phyloP scores from a whole-genome alignment of 495 filamentous ascomycete genomes.

The Hyaloscypha finlandica region DNA sequence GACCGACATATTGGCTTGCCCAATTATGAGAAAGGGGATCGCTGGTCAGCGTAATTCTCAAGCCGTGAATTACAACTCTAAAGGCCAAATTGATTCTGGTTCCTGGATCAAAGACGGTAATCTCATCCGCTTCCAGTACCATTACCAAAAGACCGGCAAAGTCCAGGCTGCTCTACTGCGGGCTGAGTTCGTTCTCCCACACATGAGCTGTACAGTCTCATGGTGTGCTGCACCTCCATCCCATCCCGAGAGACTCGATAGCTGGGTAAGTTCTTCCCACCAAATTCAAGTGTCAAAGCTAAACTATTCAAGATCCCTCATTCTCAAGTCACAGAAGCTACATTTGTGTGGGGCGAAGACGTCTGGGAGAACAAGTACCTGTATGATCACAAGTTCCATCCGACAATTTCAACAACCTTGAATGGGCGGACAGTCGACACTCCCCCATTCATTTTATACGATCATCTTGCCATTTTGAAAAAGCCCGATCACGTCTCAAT shows the following conservation, averaged over 20 bases:
- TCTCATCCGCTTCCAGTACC: constrained; percentile 56
- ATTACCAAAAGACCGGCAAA: constrained; percentile 57
- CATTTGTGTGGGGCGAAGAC: constrained; percentile 54
- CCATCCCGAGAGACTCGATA: constrained; percentile 53
- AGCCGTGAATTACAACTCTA: constrained; percentile 54
- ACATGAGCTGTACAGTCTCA: constrained; percentile 57
- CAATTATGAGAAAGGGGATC: constrained; percentile 50
- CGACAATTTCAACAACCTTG: constrained; percentile 56
- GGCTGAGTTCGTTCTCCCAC: constrained; percentile 56
- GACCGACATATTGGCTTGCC: constrained; percentile 17
- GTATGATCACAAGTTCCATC: constrained; percentile 65
- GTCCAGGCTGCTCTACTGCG: constrained; percentile 59
- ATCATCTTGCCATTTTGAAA: constrained; percentile 53
- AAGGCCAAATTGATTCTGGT: constrained; percentile 55
- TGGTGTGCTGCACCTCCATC: constrained; percentile 59
- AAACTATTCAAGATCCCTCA: constrained; percentile 45
- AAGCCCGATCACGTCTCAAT: constrained; percentile 57
- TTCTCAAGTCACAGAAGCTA: constrained; percentile 59
- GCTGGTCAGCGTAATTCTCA: constrained; percentile 48
- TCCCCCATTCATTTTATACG: constrained; percentile 58
- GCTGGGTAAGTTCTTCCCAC: constrained; percentile 40
- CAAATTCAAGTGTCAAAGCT: too few relatives aligned
- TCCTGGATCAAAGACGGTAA: constrained; percentile 58
- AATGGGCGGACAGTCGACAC: constrained; percentile 56
- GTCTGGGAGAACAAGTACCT: constrained; percentile 58